Evolutionary conservation across 495 filamentous ascomycete genomes (phyloP).

Genomic region (Tricharina praecox): DNA sequence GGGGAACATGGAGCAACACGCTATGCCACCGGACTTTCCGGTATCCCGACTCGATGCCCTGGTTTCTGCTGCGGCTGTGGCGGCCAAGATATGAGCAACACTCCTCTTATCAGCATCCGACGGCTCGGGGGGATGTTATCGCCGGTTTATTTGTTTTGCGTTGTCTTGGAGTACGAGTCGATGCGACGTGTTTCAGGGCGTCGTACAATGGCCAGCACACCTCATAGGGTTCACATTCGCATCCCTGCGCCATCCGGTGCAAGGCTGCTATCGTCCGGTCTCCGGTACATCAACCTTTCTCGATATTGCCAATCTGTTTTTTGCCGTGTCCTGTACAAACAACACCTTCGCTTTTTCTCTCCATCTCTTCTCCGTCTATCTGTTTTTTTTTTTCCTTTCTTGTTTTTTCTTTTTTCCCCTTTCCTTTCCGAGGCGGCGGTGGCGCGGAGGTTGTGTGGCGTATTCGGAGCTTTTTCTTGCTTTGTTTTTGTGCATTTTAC

Average conservation of each 20-base stretch:
- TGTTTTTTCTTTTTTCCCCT: not conserved
- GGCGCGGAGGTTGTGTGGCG: not conserved
- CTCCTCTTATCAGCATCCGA: not conserved
- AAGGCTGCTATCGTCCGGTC: not conserved
- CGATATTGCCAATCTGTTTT: not conserved
- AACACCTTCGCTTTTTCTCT: not conserved
- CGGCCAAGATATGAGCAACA: slow-evolving; percentile 13
- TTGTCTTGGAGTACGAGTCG: slow-evolving; percentile 14
- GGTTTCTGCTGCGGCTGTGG: slow-evolving; percentile 17
- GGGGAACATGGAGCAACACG: slow-evolving; percentile 4
- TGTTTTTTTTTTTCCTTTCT: not conserved
- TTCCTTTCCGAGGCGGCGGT: not conserved
- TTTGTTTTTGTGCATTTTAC: not conserved
- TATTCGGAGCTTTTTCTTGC: not conserved
- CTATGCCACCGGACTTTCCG: not conserved
- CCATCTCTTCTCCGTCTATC: not conserved
- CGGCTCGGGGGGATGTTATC: not conserved
- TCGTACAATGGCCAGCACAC: not conserved
- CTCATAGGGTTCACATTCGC: not conserved
- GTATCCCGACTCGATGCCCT: slow-evolving; percentile 13
- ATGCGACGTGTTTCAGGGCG: slow-evolving; percentile 9
- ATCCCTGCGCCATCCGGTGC: not conserved
- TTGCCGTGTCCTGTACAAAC: not conserved
- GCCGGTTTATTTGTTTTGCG: slow-evolving; percentile 10
- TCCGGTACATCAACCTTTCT: not conserved